Percentiles rank a stretch among this genome's conserved stretches.
phyloP scores from a whole-genome alignment of 2,329 filamentous ascomycete species.

The Beauveria medogensis region DNA sequence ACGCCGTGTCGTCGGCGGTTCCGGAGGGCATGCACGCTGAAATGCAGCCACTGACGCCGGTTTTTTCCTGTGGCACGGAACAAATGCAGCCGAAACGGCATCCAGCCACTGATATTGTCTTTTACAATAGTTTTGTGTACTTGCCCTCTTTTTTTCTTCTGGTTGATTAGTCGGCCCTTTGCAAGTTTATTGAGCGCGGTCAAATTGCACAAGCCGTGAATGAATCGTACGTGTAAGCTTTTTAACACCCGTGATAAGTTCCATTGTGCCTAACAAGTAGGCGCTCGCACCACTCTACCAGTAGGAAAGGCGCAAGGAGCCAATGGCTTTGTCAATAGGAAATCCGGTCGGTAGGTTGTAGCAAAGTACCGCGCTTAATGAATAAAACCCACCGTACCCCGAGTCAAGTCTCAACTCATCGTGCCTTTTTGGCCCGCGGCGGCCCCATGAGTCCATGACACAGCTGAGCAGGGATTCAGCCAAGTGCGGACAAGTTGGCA shows the following conservation, averaged over 20 bases:
- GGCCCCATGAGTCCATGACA: conserved; percentile 2
- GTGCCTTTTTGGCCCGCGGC: background rate
- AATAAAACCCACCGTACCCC: background rate
- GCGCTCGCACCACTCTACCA: no score
- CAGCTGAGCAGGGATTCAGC: conserved; percentile 1
- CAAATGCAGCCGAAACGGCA: background rate
- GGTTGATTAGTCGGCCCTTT: background rate
- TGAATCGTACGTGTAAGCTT: background rate
- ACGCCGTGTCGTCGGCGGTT: conserved; percentile 6
- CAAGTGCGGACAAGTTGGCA: no score
- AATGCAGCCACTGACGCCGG: conserved; percentile 1
- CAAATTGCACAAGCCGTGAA: background rate
- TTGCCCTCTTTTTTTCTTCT: background rate
- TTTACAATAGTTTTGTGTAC: background rate
- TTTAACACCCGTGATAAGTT: no score
- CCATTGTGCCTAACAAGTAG: no score
- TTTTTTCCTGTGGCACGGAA: background rate
- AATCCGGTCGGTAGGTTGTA: background rate
- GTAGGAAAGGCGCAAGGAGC: no score
- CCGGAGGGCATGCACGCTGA: conserved; percentile 5
- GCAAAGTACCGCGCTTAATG: background rate
- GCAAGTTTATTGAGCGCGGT: background rate
- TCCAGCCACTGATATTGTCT: background rate
- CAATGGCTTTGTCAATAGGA: background rate
- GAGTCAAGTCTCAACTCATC: background rate